Evolutionary conservation across 352 stramenopile genomes (phyloP), one percentile per base, ranked within the genome.

Genomic region (Globisporangium abappressorium): DNA sequence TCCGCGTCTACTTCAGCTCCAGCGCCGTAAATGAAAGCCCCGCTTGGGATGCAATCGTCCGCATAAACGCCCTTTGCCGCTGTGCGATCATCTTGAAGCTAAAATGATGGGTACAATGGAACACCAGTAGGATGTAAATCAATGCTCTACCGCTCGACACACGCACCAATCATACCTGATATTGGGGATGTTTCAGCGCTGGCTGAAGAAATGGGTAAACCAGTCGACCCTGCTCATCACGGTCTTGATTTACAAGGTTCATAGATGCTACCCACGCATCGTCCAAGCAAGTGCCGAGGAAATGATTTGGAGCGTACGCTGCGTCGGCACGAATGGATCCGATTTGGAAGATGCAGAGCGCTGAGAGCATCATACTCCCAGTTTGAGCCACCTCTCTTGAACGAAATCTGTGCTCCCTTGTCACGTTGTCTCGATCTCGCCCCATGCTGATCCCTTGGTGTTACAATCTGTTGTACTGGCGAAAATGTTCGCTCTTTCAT

Each of bases 11-110:
- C 34, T 22, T 69, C 47, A 1, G 73, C 62, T 5, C 69, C 64
- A 15, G 63, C 65, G 2, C 74, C 76, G 38, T 76, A 76, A 18
- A 84, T 58, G 53, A 58, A 58, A 3, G 26, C 24, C 14, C 53
- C 26, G 26, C 26, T 34, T 22, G 53, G 53, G 14, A 38, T 58
- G 26, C 53, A 58, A 14, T 58, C 26, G 3, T 38, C 53, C 11
- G 24, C 26, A 15, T 58, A 58, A 12, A 38, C 53, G 1, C 26
- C 26, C 14, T 15, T 2, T 5, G 24, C 53, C 15, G 53, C 26
- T 24, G 53, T 58, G 14, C 26, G 53, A 58, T 18, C 15, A 30
- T 58, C 53, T 8, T 36, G 5, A 4, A 58, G 53, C 53, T 58
- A 55, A 33, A 33, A 5, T 33, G 28, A 33, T 2, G 3, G 28